Evolutionary conservation across 1,284 basidiomycete genomes (phyloP).

Genomic region (Moesziomyces aphidis): DNA sequence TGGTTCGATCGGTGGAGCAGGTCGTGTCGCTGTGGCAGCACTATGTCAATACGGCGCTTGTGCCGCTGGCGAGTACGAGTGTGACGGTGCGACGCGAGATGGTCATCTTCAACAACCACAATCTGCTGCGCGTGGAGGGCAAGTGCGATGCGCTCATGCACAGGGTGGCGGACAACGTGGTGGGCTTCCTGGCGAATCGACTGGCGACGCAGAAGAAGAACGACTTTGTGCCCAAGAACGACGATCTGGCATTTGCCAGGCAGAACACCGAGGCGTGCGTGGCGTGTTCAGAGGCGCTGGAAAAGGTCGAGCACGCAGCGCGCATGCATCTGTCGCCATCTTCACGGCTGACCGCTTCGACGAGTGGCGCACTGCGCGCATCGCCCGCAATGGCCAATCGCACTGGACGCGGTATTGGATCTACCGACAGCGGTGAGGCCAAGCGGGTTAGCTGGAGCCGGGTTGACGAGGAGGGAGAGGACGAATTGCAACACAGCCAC

Average conservation of each 20-base stretch:
- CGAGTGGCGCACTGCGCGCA: conserved; percentile 16
- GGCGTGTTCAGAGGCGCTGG: conserved; percentile 86
- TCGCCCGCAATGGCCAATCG: conserved; percentile 12
- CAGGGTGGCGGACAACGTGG: conserved; percentile 77
- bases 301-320: conserved; percentile 80
- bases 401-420: conserved; percentile 8
- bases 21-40: conserved; percentile 97
- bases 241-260: conserved; percentile 88
- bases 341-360: conserved; percentile 19
- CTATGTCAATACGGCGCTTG: conserved; percentile 89
- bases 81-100: conserved; percentile 92
- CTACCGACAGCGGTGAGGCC: conserved; percentile 16
- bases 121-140: conserved; percentile 86
- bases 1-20: conserved; percentile 83
- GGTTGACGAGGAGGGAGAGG: conserved; percentile 14
- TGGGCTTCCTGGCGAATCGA: conserved; percentile 72
- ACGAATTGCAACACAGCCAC: conserved; percentile 19
- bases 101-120: conserved; percentile 91
- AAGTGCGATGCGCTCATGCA: conserved; percentile 86
- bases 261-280: conserved; percentile 95
- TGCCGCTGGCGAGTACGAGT: conserved; percentile 86
- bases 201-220: conserved; percentile 93
- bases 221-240: conserved; percentile 91
- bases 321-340: conserved; percentile 73
- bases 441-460: conserved; percentile 26